Base-by-base conservation (phyloP, 768 basidiomycete species). In the Kockovaella imperatae region DNA sequence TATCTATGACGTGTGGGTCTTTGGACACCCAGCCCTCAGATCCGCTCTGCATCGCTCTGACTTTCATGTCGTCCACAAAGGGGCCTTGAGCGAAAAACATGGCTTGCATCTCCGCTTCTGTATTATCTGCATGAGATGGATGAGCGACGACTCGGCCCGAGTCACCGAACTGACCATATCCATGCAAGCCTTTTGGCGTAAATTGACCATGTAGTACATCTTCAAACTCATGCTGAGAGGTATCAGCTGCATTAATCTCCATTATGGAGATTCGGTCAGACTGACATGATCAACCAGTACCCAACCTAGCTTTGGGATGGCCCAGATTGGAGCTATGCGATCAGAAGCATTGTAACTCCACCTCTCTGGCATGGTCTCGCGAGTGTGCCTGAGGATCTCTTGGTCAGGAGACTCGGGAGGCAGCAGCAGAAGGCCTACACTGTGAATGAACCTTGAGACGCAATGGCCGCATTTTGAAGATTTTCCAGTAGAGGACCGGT, bases 1-100 rank as follows among this genome's bases (percentile, higher is more conserved):
- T 45, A 21, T 55, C 39, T 28, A 52, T 31, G 17, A 56, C 50
- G 13, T 53, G 51, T 83, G 53, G 53, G 18, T 75, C 72, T 2
- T 79, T 79, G 15, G 81, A 84, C 57, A 83, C 80, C 84, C 84
- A 85, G 40, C 6, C 35, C 39, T 57, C 68, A 71, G 15, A 63
- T 58, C 17, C 13, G 21, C 17, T 47, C 21, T 35, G 68, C 28
- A 8, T 17, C 23, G 26, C n/a, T 8, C 8, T n/a, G 14, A 14
- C 5, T 23, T 47, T 35, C 13, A 80, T 76, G 35, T 79, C 77
- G 10, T 79, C 71, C 13, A 84, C 81, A 69, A 89, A 90, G 0
- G 90, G 90, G 1, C 90, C 90, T 63, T 89, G 87, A 8, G 87
- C 88, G 49, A 93, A 82, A 69, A 93, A 91, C 65, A 87, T 83